A percentile compares a stretch with the other conserved stretches of the same genome.
phyloP scores from a whole-genome alignment of 148 eudicot genomes.

The Persicaria maculosa region DNA sequence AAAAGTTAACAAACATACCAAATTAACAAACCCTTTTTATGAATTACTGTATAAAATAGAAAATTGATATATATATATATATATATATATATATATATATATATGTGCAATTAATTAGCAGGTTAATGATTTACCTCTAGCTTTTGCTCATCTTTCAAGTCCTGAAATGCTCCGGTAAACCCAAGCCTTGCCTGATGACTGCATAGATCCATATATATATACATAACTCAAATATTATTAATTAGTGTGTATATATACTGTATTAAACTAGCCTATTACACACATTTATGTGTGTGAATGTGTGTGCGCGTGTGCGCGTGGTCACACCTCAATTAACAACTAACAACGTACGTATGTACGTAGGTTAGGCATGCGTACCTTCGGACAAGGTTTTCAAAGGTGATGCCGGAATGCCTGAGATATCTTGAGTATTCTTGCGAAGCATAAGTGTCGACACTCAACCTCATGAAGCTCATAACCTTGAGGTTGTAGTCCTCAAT shows the following conservation, averaged over 20 bases:
- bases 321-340: too few species aligned
- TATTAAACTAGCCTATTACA: too few species aligned
- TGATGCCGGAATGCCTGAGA: background rate
- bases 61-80: too few species aligned
- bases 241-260: background rate
- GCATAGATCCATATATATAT: background rate
- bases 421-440: background rate
- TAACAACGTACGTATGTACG: background rate
- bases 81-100: too few species aligned
- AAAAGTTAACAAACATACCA: too few species aligned
- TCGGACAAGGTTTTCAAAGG: background rate
- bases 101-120: too few species aligned
- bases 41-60: too few species aligned
- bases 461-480: background rate
- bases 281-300: too few species aligned
- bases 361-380: background rate
- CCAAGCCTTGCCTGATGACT: background rate
- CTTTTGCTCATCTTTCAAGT: background rate
- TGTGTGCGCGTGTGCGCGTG: too few species aligned
- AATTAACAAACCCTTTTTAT: too few species aligned
- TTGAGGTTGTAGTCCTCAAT: background rate
- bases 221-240: too few species aligned
- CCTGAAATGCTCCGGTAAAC: background rate
- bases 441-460: background rate
- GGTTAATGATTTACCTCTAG: background rate